phyloP scores from a whole-genome alignment of 257 asterid species.

The Jacaranda copaia region DNA sequence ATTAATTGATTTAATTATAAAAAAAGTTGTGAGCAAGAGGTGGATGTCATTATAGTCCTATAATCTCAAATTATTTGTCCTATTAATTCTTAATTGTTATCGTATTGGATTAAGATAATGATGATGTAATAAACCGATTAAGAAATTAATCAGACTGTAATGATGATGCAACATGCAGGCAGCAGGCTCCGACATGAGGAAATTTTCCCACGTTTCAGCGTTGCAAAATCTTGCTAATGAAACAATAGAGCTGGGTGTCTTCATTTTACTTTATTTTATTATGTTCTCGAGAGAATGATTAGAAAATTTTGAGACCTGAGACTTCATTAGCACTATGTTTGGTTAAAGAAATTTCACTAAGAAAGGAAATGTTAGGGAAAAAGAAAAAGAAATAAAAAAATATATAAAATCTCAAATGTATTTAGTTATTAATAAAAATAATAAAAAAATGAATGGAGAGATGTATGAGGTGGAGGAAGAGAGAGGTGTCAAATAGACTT shows the following conservation, averaged over 20 bases:
- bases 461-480: too few relatives aligned
- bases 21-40: background rate
- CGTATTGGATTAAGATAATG: conserved; percentile 12
- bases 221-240: background rate
- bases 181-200: conserved; percentile 19
- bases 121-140: conserved; percentile 1
- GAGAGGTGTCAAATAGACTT: too few relatives aligned
- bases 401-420: too few relatives aligned
- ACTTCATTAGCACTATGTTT: too few relatives aligned
- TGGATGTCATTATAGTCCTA: conserved; percentile 34
- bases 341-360: too few relatives aligned
- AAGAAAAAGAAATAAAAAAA: too few relatives aligned
- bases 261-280: conserved; percentile 1
- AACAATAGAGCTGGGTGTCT: conserved; percentile 6
- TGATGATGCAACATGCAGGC: conserved; percentile 42
- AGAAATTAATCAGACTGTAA: conserved; percentile 28
- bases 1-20: background rate
- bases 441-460: too few relatives aligned
- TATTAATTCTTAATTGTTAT: conserved; percentile 16
- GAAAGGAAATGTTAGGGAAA: too few relatives aligned
- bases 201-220: conserved; percentile 22
- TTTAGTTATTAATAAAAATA: too few relatives aligned
- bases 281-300: background rate
- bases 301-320: background rate
- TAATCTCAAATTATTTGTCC: conserved; percentile 34